A percentile compares a stretch with the other conserved stretches of the same genome.
Conservation (phyloP, 192 early-diverging fungal species). For the Jimgerdemannia flammicorona region DNA sequence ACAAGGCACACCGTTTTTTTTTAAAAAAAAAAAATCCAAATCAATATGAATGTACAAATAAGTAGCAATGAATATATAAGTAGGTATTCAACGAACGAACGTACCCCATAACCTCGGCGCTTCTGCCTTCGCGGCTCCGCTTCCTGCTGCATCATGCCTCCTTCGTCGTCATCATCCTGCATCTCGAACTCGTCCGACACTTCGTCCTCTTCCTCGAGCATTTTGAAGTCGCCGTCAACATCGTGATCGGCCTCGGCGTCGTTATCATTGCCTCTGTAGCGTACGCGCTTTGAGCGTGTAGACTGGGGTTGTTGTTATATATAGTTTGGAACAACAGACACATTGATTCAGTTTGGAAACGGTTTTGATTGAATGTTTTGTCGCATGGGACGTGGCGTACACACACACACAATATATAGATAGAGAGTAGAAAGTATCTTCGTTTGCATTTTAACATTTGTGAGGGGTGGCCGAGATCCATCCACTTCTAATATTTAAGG, state of each 20-base stretch:
- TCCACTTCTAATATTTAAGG: background rate
- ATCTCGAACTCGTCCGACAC: background rate
- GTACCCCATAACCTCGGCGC: background rate
- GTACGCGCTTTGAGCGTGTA: background rate
- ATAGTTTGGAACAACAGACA: background rate
- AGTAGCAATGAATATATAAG: background rate
- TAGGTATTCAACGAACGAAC: background rate
- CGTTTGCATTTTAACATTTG: background rate
- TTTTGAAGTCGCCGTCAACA: background rate
- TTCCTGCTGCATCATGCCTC: background rate
- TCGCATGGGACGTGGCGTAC: no score
- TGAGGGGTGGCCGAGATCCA: background rate
- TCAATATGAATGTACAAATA: background rate
- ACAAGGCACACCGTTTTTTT: background rate
- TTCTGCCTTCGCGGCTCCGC: background rate
- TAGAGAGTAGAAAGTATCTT: no score
- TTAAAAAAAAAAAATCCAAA: background rate
- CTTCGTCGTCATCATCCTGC: background rate
- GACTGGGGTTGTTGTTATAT: background rate
- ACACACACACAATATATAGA: no score
- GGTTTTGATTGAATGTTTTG: background rate
- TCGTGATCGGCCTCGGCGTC: background rate
- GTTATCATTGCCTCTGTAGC: background rate
- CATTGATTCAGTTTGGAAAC: background rate
- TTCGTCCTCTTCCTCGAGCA: background rate